Conservation (phyloP, 768 basidiomycete genomes). For the Polyporus arcularius region DNA sequence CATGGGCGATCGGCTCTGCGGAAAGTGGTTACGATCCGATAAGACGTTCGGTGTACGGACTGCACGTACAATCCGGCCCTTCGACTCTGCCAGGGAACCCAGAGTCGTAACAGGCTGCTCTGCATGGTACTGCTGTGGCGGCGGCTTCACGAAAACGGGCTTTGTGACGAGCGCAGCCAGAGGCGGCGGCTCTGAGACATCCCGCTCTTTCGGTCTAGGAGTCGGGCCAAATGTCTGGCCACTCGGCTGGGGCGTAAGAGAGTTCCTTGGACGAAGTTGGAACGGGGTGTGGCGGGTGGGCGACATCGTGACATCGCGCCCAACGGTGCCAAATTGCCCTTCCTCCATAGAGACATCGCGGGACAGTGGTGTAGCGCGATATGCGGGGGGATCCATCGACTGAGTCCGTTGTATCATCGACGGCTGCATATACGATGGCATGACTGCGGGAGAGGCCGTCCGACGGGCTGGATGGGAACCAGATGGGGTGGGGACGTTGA, state of each 20-base stretch:
- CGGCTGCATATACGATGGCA: conserved; percentile 7
- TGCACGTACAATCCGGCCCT: conserved; percentile 16
- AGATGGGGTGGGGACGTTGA: conserved; percentile 11
- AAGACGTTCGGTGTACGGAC: background rate
- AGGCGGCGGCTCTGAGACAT: conserved; percentile 71
- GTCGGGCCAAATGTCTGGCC: conserved; percentile 44
- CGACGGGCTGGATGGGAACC: conserved; percentile 10
- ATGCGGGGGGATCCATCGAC: conserved; percentile 63
- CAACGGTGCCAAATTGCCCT: conserved; percentile 30
- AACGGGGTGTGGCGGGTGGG: conserved; percentile 43
- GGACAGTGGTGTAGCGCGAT: conserved; percentile 36
- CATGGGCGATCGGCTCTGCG: conserved; percentile 18
- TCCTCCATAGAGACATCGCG: conserved; percentile 47
- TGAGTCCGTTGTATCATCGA: conserved; percentile 53
- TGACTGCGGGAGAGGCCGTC: conserved; percentile 22
- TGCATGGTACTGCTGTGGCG: conserved; percentile 30
- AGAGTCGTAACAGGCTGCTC: conserved; percentile 24
- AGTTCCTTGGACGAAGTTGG: conserved; percentile 63
- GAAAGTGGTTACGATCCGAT: conserved; percentile 20
- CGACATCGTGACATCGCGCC: conserved; percentile 49
- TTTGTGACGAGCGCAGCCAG: conserved; percentile 60
- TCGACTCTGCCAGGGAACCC: conserved; percentile 26
- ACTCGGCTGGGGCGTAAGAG: conserved; percentile 69
- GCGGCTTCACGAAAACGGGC: conserved; percentile 70
- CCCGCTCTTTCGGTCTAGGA: conserved; percentile 43